Conservation (phyloP, 805 yeast genomes). For the Lipomyces yamanashiensis region DNA sequence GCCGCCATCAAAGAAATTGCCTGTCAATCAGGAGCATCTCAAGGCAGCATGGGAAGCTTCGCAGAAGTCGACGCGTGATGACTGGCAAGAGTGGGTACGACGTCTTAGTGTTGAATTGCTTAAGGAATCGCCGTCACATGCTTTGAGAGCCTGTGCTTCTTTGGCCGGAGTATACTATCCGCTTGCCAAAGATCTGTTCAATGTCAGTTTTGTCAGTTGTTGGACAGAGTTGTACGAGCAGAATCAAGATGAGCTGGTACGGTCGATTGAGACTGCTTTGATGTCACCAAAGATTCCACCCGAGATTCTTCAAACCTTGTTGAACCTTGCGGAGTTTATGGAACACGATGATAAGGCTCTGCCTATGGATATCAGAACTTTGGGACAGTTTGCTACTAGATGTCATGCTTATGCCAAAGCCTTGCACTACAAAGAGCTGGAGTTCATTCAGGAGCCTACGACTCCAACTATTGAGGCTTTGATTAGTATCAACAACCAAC, state of each 20-base stretch:
- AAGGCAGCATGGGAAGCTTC: constrained; percentile 91
- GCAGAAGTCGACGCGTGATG: constrained; percentile 86
- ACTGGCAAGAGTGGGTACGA: constrained; percentile 98
- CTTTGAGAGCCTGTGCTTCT: constrained; percentile 88
- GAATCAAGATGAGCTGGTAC: constrained; percentile 86
- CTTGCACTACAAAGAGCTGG: constrained; percentile 91
- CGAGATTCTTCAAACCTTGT: constrained; percentile 86
- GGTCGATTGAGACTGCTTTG: constrained; percentile 81
- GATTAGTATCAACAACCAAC: constrained; percentile 88
- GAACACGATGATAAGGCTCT: constrained; percentile 96
- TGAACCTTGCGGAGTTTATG: constrained; percentile 93
- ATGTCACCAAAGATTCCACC: constrained; percentile 93
- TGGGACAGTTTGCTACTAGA: constrained; percentile 90
- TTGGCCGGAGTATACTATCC: constrained; percentile 87
- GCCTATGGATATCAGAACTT: constrained; percentile 85
- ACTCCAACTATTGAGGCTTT: constrained; percentile 90
- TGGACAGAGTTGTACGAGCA: constrained; percentile 92
- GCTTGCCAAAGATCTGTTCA: constrained; percentile 85
- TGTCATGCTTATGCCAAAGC: constrained; percentile 99
- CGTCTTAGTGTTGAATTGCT: constrained; percentile 81
- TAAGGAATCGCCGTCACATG: constrained; percentile 92
- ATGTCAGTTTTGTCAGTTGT: constrained; percentile 92
- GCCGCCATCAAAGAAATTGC: constrained; percentile 72
- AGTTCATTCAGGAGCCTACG: constrained; percentile 90
- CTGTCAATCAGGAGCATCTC: constrained; percentile 65